phyloP scores from a whole-genome alignment of 106 monocot species.

The Amphibolis antarctica region DNA sequence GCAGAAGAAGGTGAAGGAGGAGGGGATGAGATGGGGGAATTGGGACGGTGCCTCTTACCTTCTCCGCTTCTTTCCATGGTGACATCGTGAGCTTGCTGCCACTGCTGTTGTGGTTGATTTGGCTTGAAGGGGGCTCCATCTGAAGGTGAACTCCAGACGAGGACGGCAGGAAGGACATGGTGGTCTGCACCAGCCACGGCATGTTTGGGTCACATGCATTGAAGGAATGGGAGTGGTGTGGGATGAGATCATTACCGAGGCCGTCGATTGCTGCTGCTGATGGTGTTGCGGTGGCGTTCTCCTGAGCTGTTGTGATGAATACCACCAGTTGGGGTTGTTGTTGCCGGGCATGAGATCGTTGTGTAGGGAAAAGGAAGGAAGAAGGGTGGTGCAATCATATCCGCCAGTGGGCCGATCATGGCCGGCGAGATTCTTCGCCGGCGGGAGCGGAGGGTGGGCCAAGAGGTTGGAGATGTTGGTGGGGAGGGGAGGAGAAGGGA shows the following conservation, averaged over 20 bases:
- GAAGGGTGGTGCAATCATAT: neutral
- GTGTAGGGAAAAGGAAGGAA: conserved; percentile 1
- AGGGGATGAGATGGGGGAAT: too few relatives aligned
- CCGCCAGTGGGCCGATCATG: neutral
- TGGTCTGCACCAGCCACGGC: conserved; percentile 16
- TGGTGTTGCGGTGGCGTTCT: neutral
- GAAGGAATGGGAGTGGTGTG: too few relatives aligned
- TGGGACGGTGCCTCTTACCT: too few relatives aligned
- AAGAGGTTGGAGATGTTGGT: neutral
- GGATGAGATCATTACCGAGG: neutral
- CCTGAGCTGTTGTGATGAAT: neutral
- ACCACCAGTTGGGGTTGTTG: neutral
- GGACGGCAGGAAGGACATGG: conserved; percentile 7
- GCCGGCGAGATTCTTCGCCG: neutral
- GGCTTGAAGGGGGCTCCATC: conserved; percentile 97
- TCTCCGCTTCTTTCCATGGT: conserved; percentile 26
- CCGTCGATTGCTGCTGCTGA: neutral
- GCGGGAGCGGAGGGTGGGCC: neutral
- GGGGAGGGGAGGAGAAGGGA: neutral
- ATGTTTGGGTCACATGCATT: neutral
- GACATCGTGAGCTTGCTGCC: conserved; percentile 11
- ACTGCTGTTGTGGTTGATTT: conserved; percentile 33
- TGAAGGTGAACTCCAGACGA: conserved; percentile 26
- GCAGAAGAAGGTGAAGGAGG: neutral
- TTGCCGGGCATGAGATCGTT: neutral